phyloP scores from a whole-genome alignment of 2,329 filamentous ascomycete species.

The Sporothrix dimorphospora region DNA sequence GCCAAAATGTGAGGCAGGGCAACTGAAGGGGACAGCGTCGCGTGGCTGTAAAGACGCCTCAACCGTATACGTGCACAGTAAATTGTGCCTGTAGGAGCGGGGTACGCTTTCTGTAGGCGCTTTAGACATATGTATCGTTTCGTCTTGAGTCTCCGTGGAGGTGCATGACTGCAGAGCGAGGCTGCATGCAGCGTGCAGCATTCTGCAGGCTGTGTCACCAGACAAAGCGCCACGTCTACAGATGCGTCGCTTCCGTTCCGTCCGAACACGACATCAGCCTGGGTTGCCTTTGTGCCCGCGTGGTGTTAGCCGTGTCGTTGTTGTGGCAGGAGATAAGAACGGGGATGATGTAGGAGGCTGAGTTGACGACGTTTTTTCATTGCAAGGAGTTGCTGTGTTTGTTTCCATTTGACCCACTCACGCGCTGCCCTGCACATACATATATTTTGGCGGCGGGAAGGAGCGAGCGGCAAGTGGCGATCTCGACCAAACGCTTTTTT shows the following conservation, averaged over 20 bases:
- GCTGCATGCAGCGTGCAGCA: neutral
- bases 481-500: neutral
- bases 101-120: neutral
- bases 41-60: neutral
- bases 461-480: neutral
- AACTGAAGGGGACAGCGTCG: too few relatives aligned
- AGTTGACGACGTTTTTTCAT: neutral
- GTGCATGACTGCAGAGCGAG: neutral
- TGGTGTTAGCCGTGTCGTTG: neutral
- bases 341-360: neutral
- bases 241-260: neutral
- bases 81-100: neutral
- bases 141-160: constrained; percentile 5
- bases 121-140: too few relatives aligned
- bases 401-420: constrained; percentile 2
- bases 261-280: neutral
- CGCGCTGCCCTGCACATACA: neutral
- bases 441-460: constrained; percentile 4
- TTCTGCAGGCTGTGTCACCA: neutral
- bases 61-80: neutral
- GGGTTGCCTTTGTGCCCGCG: neutral
- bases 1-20: neutral
- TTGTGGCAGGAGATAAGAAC: constrained; percentile 2
- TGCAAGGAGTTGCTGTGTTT: neutral
- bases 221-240: neutral